Conservation (phyloP, 148 eudicot genomes). For the Rhododendron griersonianum region DNA sequence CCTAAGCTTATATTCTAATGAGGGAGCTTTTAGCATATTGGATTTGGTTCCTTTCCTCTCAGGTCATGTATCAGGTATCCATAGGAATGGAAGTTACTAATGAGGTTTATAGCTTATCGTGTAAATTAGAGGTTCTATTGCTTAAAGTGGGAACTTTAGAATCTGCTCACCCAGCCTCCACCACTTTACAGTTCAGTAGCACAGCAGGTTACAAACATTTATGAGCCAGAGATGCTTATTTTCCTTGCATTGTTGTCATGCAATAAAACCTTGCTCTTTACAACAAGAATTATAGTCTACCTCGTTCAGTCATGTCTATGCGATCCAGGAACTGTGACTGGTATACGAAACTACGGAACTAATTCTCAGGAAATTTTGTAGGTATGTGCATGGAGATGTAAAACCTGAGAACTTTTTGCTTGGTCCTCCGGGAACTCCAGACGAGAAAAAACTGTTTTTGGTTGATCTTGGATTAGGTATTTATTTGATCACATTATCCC, state of each 20-base stretch:
- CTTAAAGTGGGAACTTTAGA: neutral
- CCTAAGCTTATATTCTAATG: neutral
- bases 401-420: constrained; percentile 89
- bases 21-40: neutral
- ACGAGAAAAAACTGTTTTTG: constrained; percentile 70
- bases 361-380: constrained; percentile 16
- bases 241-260: neutral
- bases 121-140: neutral
- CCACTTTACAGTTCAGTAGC: neutral
- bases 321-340: neutral
- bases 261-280: neutral
- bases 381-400: constrained; percentile 85
- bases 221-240: neutral
- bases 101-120: neutral
- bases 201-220: neutral
- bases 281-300: neutral
- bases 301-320: neutral
- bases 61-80: neutral
- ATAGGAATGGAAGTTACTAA: neutral
- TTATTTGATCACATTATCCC: neutral
- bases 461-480: constrained; percentile 91
- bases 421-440: constrained; percentile 64
- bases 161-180: neutral
- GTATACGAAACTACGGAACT: neutral
- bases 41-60: neutral